Conservation (phyloP, 2,329 filamentous ascomycete genomes). For the Myrmaecium sp. region DNA sequence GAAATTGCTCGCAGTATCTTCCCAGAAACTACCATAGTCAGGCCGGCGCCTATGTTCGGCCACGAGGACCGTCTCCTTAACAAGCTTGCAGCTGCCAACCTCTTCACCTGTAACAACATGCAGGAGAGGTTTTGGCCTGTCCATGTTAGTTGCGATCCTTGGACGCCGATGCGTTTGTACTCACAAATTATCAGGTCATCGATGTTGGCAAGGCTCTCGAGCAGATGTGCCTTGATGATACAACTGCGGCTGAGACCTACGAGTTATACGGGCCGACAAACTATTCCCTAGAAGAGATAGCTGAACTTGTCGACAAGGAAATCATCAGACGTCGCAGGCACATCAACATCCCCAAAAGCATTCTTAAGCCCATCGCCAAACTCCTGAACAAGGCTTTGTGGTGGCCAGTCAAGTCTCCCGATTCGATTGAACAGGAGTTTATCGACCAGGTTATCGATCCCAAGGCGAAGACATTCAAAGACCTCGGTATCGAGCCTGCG, state of each 20-base stretch:
- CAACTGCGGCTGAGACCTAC: slow-evolving; percentile 74
- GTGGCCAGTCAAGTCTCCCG: slow-evolving; percentile 72
- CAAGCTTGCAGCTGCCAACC: slow-evolving; percentile 64
- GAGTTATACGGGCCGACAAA: slow-evolving; percentile 90
- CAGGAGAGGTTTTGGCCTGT: slow-evolving; percentile 81
- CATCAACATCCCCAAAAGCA: slow-evolving; percentile 70
- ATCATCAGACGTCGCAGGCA: slow-evolving; percentile 81
- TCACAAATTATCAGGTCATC: slow-evolving; percentile 64
- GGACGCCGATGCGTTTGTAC: slow-evolving; percentile 3
- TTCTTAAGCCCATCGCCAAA: slow-evolving; percentile 59
- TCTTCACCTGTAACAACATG: slow-evolving; percentile 88
- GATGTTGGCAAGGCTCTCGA: slow-evolving; percentile 84
- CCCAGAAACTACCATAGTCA: slow-evolving; percentile 92
- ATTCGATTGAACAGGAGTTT: slow-evolving; percentile 83
- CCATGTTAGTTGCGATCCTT: slow-evolving; percentile 53
- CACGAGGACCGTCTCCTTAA: slow-evolving; percentile 88
- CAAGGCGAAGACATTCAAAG: slow-evolving; percentile 85
- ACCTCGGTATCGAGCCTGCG: slow-evolving; percentile 75
- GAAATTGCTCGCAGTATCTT: slow-evolving; percentile 73
- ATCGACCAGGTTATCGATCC: slow-evolving; percentile 85
- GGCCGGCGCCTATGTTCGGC: slow-evolving; percentile 84
- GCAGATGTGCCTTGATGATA: slow-evolving; percentile 79
- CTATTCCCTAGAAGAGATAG: slow-evolving; percentile 78
- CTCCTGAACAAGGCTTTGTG: slow-evolving; percentile 69
- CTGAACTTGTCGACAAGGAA: slow-evolving; percentile 75